Conservation (phyloP, 805 yeast species). For the Spathaspora passalidarum region DNA sequence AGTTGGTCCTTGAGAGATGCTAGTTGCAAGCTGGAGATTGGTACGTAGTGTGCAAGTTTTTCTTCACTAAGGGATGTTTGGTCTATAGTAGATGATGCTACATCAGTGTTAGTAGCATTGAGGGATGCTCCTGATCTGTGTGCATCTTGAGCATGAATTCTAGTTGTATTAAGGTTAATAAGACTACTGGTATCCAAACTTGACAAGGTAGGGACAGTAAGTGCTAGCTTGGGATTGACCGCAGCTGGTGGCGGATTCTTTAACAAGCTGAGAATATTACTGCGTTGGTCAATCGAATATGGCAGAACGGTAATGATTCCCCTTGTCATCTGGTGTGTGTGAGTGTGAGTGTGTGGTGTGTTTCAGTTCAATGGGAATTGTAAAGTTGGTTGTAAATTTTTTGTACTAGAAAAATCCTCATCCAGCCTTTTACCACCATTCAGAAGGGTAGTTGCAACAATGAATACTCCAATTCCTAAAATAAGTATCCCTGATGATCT, state of each 20-base stretch:
- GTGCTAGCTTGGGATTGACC: background rate
- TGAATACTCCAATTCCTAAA: background rate
- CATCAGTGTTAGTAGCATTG: background rate
- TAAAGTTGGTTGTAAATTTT: background rate
- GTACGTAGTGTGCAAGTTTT: conserved; percentile 20
- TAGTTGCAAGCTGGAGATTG: conserved; percentile 28
- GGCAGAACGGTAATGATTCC: background rate
- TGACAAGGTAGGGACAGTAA: background rate
- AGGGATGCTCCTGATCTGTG: no score
- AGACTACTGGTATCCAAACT: background rate
- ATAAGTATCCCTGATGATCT: background rate
- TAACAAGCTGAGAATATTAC: background rate
- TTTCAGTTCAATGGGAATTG: no score
- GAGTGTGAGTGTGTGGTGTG: no score
- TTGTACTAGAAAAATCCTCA: background rate
- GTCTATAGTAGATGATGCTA: no score
- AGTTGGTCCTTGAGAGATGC: conserved; percentile 33
- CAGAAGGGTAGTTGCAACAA: no score
- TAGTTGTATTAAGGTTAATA: background rate
- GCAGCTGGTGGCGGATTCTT: background rate
- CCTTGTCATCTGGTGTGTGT: background rate
- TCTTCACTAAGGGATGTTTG: no score
- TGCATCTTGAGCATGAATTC: background rate
- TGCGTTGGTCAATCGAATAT: background rate
- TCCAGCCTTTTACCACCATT: no score